These are phyloP conservation scores for Candida odintsovae DNA, from an alignment of 805 yeast species.

Conservation along the genomic window DNA sequence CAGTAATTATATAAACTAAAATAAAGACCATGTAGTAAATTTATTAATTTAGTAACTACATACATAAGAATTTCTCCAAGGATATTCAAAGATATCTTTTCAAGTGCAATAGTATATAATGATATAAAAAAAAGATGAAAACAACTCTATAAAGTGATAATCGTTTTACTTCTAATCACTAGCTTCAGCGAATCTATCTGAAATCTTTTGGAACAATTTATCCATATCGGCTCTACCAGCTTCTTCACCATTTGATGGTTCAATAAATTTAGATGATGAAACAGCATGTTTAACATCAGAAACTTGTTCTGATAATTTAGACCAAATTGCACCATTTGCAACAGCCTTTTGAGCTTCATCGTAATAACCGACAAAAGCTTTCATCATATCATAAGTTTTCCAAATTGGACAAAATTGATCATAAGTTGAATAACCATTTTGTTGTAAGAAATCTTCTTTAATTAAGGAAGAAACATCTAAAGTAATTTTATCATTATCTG, in stretches of 20 bases:
- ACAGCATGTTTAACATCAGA: conserved; percentile 89
- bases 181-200: conserved; percentile 93
- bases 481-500: conserved; percentile 95
- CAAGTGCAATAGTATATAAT: no score
- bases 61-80: no score
- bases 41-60: no score
- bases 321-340: conserved; percentile 91
- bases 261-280: conserved; percentile 91
- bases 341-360: conserved; percentile 98
- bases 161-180: conserved; percentile 51
- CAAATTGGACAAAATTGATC: conserved; percentile 99
- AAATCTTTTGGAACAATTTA: conserved; percentile 63
- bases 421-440: conserved; percentile 96
- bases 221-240: conserved; percentile 74
- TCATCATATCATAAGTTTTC: conserved; percentile 99
- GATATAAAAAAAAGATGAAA: not conserved
- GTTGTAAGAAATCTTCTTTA: conserved; percentile 98
- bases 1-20: no score
- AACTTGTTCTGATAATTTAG: conserved; percentile 84
- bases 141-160: not conserved
- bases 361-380: conserved; percentile 81
- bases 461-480: conserved; percentile 87
- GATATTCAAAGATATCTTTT: no score
- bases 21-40: no score
- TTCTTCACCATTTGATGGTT: conserved; percentile 86